phyloP scores from a whole-genome alignment of 192 early-diverging fungal genomes.

The Kickxella alabastrina region DNA sequence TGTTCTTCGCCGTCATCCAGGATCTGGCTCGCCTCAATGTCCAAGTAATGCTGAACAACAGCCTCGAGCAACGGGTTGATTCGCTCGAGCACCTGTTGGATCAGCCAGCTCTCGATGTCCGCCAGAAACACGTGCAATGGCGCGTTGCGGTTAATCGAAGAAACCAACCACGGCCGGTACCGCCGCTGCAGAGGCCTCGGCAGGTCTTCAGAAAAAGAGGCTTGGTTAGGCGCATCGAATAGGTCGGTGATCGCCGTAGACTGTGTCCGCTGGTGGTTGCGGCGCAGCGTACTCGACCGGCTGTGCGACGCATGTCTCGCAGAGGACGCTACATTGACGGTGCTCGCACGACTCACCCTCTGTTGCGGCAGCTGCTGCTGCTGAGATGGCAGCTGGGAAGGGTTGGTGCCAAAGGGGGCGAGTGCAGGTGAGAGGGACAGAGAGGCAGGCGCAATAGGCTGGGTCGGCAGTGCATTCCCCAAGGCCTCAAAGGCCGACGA shows the following conservation, averaged over 20 bases:
- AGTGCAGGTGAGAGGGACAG: constrained; percentile 27
- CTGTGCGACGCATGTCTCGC: neutral
- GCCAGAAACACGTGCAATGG: constrained; percentile 49
- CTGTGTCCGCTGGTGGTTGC: constrained; percentile 12
- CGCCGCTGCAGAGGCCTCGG: too few relatives aligned
- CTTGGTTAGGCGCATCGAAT: constrained; percentile 3
- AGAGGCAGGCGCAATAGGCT: constrained; percentile 1
- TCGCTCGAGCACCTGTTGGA: constrained; percentile 44
- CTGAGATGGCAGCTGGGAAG: neutral
- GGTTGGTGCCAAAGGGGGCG: constrained; percentile 4
- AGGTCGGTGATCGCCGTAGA: constrained; percentile 15
- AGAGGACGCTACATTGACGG: constrained; percentile 1
- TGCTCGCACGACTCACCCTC: constrained; percentile 10
- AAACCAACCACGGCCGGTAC: constrained; percentile 45
- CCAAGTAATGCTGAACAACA: constrained; percentile 45
- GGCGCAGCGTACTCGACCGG: constrained; percentile 12
- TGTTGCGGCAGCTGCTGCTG: constrained; percentile 1
- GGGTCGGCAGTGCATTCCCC: constrained; percentile 7
- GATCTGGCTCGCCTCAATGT: constrained; percentile 41
- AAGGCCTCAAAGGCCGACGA: constrained; percentile 47
- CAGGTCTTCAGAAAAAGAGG: neutral
- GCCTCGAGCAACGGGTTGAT: constrained; percentile 44
- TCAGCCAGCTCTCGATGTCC: constrained; percentile 49
- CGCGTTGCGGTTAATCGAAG: constrained; percentile 34
- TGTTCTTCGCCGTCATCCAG: constrained; percentile 16